Base-by-base conservation (phyloP, 768 basidiomycete species). In the Podaxis mareebaensis region DNA sequence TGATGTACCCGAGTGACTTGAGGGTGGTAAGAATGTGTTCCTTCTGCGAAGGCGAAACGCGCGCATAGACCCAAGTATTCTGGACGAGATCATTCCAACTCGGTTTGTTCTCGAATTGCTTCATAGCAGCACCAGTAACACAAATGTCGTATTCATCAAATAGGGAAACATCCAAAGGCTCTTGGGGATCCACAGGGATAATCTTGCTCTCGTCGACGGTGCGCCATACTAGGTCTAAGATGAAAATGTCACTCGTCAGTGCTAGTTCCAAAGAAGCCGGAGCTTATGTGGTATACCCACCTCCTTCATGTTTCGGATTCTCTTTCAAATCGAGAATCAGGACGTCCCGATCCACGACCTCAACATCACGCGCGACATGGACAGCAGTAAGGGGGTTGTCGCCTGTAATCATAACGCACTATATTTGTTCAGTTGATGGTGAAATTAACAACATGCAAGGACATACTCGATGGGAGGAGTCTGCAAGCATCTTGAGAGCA, bases 401-500 rank as follows among this genome's bases (percentile, higher is more conserved):
- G 40, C 97, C 97, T 52, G 97, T 99, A 66, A 99, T 99, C 97
- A 99, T 99, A 62, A 99, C 82, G 73, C 97, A 99, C 95, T 97
- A 60, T 4, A 49, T 54, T n/a, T 28, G 15, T 22, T 64, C 5
- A 56, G 39, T 49, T 53, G 44, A 20, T 30, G 38, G 42, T 8
- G 2, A 30, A 3, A 53, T 4, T 11, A 5, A 30, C 17, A 38
- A 8, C 7, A 28, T 8, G 39, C 30, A 49, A 42, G 7, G 1
- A 83, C 93, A 55, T 78, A 97, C 96, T 42, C 97, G 86, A 76
- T 99, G 97, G 0, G 95, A 97, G 7, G 96, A 94, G 71, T 99
- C 96, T 2, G 91, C 89, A 58, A 99, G 81, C 93, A 96, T 96
- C 75, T 92, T 94, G 63, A 99, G 82, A 0, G 92, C 85, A 65